Percentiles rank a stretch among this genome's conserved stretches.
These are phyloP conservation scores for Rhynchospora tenuis DNA, from an alignment of 176 grass and related monocot species.

Conservation along the genomic window DNA sequence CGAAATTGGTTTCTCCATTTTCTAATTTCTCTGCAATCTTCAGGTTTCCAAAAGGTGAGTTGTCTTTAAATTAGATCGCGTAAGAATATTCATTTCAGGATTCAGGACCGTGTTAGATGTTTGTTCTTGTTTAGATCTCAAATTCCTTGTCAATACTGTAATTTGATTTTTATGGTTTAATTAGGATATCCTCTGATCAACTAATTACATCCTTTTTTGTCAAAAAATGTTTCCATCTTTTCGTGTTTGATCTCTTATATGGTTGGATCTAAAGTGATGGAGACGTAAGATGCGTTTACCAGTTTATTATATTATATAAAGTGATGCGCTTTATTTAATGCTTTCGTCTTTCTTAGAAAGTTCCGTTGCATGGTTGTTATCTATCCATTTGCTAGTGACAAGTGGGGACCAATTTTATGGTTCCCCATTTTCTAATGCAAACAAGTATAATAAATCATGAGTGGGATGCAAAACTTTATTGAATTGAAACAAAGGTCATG, in stretches of 20 bases:
- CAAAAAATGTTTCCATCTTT: background rate
- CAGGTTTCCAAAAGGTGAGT: background rate
- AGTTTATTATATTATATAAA: background rate
- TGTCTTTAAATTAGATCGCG: background rate
- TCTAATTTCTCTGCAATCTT: background rate
- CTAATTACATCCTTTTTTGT: too few relatives aligned
- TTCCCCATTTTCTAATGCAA: background rate
- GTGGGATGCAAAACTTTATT: background rate
- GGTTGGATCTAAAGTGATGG: conserved; percentile 2
- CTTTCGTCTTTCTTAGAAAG: background rate
- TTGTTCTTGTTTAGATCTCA: background rate
- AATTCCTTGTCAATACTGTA: background rate
- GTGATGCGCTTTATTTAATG: background rate
- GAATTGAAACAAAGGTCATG: background rate
- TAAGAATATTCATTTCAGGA: background rate
- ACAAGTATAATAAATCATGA: background rate
- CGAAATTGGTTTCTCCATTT: background rate
- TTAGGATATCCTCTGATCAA: background rate
- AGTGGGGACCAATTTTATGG: background rate
- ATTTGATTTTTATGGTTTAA: background rate
- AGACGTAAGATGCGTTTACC: background rate
- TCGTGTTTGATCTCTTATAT: background rate
- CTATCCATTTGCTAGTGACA: background rate
- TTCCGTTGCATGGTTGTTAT: background rate
- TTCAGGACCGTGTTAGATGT: background rate